These are phyloP conservation scores for Crotalaria pallida DNA, from an alignment of 306 rosid genomes.

Conservation along the genomic window DNA sequence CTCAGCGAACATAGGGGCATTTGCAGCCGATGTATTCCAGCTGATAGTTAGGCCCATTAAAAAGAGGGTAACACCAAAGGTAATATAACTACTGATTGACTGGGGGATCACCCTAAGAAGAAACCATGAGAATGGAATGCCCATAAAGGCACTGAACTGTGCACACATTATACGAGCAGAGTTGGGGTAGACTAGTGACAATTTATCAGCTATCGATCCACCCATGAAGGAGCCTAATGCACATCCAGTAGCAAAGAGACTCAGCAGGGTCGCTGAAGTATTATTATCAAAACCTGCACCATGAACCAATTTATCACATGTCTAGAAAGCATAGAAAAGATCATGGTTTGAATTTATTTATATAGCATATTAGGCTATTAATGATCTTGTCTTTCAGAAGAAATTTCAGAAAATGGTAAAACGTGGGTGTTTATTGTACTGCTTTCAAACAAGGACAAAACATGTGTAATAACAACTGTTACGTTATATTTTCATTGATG, in stretches of 20 bases:
- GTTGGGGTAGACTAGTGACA: conserved; percentile 60
- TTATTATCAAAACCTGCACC: conserved; percentile 83
- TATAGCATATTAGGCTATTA: background rate
- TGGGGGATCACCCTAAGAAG: conserved; percentile 83
- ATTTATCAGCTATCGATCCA: conserved; percentile 67
- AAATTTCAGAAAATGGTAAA: too few relatives aligned
- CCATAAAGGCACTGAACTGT: conserved; percentile 94
- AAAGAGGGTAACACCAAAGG: conserved; percentile 63
- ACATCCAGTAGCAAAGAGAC: conserved; percentile 82
- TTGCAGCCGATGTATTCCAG: conserved; percentile 85
- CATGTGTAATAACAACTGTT: too few relatives aligned
- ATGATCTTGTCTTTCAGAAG: too few relatives aligned
- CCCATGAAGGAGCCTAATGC: conserved; percentile 81
- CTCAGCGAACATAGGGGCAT: conserved; percentile 92
- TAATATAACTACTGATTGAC: conserved; percentile 54
- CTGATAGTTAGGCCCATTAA: conserved; percentile 89
- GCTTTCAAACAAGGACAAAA: too few relatives aligned
- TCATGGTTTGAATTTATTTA: background rate
- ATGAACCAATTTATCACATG: background rate
- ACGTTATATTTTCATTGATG: too few relatives aligned
- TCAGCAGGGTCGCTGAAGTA: conserved; percentile 67
- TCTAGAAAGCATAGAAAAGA: background rate
- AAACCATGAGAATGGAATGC: conserved; percentile 85
- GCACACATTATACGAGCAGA: conserved; percentile 92
- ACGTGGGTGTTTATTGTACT: background rate